phyloP scores from a whole-genome alignment of 2,329 filamentous ascomycete genomes.

The Paraconiothyrium sp. region DNA sequence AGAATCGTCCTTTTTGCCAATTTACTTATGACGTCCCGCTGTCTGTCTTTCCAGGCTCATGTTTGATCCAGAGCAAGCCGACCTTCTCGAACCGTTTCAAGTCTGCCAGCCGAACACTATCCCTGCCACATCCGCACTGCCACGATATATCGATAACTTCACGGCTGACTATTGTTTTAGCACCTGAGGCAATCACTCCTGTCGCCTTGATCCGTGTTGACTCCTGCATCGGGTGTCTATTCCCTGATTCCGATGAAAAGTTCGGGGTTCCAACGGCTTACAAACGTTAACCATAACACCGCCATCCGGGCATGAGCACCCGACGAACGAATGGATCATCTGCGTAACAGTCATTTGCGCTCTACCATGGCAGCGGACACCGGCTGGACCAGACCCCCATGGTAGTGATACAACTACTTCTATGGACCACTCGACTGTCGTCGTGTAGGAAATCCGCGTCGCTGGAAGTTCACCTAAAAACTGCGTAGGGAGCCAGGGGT shows the following conservation, averaged over 20 bases:
- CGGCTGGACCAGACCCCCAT: background rate
- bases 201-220: conserved; percentile 26
- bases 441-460: background rate
- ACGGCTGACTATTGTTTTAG: conserved; percentile 21
- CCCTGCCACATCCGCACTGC: conserved; percentile 9
- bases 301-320: background rate
- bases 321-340: background rate
- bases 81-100: conserved; percentile 40
- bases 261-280: conserved; percentile 1
- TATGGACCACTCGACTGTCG: no score
- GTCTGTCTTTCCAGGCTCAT: conserved; percentile 1
- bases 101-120: conserved; percentile 14
- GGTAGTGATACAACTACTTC: background rate
- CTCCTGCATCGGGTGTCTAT: conserved; percentile 25
- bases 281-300: conserved; percentile 12
- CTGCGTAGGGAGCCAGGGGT: background rate
- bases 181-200: conserved; percentile 21
- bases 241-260: conserved; percentile 13
- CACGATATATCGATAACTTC: conserved; percentile 14
- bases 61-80: conserved; percentile 27
- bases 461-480: background rate
- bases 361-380: background rate
- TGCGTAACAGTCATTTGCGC: background rate
- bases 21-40: conserved; percentile 14
- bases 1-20: conserved; percentile 12